Evolutionary conservation across 2,329 filamentous ascomycete genomes (phyloP).

Genomic region (Aureobasidium sp.): DNA sequence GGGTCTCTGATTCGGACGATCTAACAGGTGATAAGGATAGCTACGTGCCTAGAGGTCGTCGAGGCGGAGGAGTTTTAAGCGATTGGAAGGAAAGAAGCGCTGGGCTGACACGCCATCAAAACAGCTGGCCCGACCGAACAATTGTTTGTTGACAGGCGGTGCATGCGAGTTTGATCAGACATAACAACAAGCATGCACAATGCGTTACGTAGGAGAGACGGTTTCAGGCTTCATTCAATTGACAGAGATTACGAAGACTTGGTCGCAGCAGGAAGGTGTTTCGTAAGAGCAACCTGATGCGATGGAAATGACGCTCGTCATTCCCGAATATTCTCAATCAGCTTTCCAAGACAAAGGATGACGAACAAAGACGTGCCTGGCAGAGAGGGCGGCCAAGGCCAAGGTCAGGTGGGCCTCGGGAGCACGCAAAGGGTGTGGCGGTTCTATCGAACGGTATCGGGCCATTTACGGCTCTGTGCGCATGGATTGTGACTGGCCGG

Average conservation of each 20-base stretch:
- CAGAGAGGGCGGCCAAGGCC: background rate
- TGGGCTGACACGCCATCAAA: slow-evolving; percentile 8
- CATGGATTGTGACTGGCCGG: slow-evolving; percentile 2
- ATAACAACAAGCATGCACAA: background rate
- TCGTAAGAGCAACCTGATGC: background rate
- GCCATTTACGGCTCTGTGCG: slow-evolving; percentile 3
- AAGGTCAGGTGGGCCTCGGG: slow-evolving; percentile 4
- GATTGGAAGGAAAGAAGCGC: slow-evolving; percentile 4
- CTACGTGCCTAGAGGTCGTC: background rate
- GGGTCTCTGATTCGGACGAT: slow-evolving; percentile 9
- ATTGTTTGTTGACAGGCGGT: slow-evolving; percentile 14
- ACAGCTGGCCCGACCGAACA: slow-evolving; percentile 3
- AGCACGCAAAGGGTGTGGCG: slow-evolving; percentile 10
- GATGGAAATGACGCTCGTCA: background rate
- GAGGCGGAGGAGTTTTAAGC: slow-evolving; percentile 5
- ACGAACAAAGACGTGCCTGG: slow-evolving; percentile 10
- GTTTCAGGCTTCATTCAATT: slow-evolving; percentile 8
- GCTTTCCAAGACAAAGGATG: slow-evolving; percentile 6
- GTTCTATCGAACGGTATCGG: slow-evolving; percentile 9
- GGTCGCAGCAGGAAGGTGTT: background rate
- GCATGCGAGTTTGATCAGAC: background rate
- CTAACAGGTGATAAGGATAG: slow-evolving; percentile 13
- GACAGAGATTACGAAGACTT: slow-evolving; percentile 3
- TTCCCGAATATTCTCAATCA: slow-evolving; percentile 8
- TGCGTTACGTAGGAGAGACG: background rate